These are phyloP conservation scores for Penicillium verrucosum DNA, from an alignment of 2,329 filamentous ascomycete species.

Conservation along the genomic window DNA sequence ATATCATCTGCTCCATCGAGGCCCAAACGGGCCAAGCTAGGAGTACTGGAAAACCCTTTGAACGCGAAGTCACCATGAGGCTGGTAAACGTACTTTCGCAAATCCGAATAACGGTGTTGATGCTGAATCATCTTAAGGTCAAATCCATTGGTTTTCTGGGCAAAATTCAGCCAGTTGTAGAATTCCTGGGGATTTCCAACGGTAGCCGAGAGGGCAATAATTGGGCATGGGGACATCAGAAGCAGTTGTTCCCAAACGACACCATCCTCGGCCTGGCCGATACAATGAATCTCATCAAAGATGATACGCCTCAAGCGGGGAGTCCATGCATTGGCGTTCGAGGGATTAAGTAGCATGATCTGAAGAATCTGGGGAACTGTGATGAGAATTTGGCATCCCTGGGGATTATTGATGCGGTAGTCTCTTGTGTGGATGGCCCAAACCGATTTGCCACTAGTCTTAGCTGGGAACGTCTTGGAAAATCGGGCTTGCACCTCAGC, in stretches of 20 bases:
- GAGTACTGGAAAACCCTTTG: conserved; percentile 45
- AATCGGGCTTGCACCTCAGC: conserved; percentile 74
- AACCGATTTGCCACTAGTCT: conserved; percentile 60
- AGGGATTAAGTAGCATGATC: conserved; percentile 68
- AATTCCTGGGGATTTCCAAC: conserved; percentile 73
- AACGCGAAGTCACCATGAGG: conserved; percentile 52
- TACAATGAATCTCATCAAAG: conserved; percentile 79
- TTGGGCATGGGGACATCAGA: conserved; percentile 69
- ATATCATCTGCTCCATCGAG: conserved; percentile 52
- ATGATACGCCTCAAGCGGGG: conserved; percentile 69
- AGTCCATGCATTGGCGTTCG: conserved; percentile 66
- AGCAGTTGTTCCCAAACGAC: conserved; percentile 76
- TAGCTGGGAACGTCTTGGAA: conserved; percentile 58
- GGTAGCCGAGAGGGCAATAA: conserved; percentile 76
- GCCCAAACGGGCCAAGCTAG: conserved; percentile 36
- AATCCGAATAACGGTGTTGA: conserved; percentile 67
- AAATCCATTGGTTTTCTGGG: conserved; percentile 62
- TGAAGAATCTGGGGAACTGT: conserved; percentile 76
- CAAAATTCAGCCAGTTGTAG: conserved; percentile 62
- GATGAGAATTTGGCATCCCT: conserved; percentile 70
- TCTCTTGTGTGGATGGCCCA: conserved; percentile 79
- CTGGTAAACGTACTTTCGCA: conserved; percentile 69
- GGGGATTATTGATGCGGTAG: conserved; percentile 69
- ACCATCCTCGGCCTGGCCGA: conserved; percentile 72
- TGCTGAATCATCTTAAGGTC: conserved; percentile 68